Evolutionary conservation across 768 basidiomycete species (phyloP), one percentile per base, ranked within the genome.

Genomic region (Exidia glandulosa): DNA sequence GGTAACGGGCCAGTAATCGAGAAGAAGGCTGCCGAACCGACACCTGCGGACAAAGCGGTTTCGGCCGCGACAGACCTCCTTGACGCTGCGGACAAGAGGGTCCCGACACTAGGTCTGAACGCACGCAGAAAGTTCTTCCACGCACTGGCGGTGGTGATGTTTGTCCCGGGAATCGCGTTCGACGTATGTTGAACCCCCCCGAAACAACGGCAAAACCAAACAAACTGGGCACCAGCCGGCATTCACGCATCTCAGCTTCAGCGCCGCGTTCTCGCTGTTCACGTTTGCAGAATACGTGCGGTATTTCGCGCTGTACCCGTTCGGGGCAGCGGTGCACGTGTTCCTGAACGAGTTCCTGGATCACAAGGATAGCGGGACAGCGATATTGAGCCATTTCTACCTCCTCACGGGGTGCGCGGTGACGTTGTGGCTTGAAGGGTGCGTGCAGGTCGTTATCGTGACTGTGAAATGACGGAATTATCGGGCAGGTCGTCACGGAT

Each of bases 301-400:
- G 61, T 99, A 97, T 73, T 99, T 98, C 73, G 96, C 96, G 36
- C 82, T 99, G 56, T 97, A 96, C 74, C 96, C 96, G 2, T 90
- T 97, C 66, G 93, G 94, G 14, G 94, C 90, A 10, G 77, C 84
- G 12, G 84, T 99, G 23, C 96, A 99, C 73, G 75, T 97, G 59
- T 99, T 99, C 73, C 85, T 99, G 84, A 90, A 88, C 74, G 96
- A 99, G 70, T 99, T 99, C 69, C 76, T 98, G 70, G 96, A 99
- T 74, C 81, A 87, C 66, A 90, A 91, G 74, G 96, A 99, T 72
- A 81, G 86, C 56, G 96, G 96, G 2, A 95, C 94, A 12, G 96
- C 94, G 30, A 94, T 99, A 66, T 72, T 99, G 65, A 94, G 93
- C 67, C 96, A 99, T 73, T 99, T 99, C 69, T 99, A 97, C 74